phyloP scores from a whole-genome alignment of 352 stramenopile genomes.

The Globisporangium viniferum region DNA sequence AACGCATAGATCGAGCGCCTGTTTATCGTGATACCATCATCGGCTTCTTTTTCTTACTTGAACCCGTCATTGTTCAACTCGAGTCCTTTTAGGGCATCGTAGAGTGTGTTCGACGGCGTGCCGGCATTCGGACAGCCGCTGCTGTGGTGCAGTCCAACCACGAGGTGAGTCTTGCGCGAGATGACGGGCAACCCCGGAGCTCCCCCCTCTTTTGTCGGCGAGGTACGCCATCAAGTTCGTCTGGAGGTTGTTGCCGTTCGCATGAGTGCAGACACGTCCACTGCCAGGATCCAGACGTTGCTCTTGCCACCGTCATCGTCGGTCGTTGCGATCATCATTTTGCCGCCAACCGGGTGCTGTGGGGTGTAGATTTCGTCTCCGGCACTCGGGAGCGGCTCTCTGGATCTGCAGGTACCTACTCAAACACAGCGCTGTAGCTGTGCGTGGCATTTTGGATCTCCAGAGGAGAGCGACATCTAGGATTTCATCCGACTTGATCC shows the following conservation, averaged over 20 bases:
- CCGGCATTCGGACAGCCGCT: not conserved
- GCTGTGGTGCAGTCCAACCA: not conserved
- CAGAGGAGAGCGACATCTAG: constrained; percentile 60
- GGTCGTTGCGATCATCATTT: constrained; percentile 32
- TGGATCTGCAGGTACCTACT: constrained; percentile 56
- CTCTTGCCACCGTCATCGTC: too few species aligned
- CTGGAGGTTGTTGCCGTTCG: too few species aligned
- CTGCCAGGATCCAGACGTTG: too few species aligned
- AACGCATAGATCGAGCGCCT: too few species aligned
- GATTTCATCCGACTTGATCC: constrained; percentile 23
- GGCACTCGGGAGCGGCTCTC: constrained; percentile 27
- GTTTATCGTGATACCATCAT: too few species aligned
- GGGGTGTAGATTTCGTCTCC: constrained; percentile 51
- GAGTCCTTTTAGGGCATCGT: not conserved
- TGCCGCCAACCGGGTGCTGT: constrained; percentile 49
- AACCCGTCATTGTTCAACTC: not conserved
- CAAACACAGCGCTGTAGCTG: constrained; percentile 24
- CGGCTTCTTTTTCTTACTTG: too few species aligned
- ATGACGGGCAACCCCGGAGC: not conserved
- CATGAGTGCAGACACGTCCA: not conserved
- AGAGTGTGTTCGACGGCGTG: not conserved
- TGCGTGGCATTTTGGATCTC: constrained; percentile 44
- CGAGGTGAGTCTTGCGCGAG: not conserved
- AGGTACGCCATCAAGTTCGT: not conserved
- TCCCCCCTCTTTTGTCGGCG: not conserved